Percentiles rank a stretch among this genome's conserved stretches.
These are phyloP conservation scores for Colletotrichum sp. DNA, from an alignment of 2,329 filamentous ascomycete species.

Conservation along the genomic window DNA sequence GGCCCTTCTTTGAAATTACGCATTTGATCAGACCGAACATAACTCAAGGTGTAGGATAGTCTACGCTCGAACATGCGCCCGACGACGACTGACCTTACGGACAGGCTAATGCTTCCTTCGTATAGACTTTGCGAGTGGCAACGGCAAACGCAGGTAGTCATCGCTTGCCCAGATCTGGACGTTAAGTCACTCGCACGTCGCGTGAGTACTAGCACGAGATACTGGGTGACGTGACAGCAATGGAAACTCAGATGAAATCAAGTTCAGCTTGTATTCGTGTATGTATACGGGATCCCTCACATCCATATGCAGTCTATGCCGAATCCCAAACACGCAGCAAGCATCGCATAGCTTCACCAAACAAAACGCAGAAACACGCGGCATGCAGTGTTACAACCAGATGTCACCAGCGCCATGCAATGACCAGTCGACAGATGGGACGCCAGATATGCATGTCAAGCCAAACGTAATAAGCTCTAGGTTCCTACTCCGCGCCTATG, in stretches of 20 bases:
- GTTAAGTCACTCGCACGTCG: background rate
- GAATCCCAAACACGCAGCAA: background rate
- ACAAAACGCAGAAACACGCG: background rate
- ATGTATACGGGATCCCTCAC: background rate
- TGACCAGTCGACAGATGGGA: background rate
- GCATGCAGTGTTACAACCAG: background rate
- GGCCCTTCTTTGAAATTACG: background rate
- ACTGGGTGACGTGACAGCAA: background rate
- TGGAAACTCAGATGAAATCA: background rate
- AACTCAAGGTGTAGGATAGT: background rate
- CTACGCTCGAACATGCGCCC: background rate
- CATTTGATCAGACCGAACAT: background rate
- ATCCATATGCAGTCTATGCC: background rate
- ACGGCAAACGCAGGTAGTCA: background rate
- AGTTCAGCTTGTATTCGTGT: background rate
- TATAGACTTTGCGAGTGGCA: background rate
- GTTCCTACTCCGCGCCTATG: slow-evolving; percentile 59
- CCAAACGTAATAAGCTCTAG: background rate
- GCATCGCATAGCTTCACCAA: background rate
- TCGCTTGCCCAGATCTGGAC: background rate
- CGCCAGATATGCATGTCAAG: background rate
- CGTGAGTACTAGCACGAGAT: background rate
- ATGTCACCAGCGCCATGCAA: background rate
- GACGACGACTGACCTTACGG: background rate
- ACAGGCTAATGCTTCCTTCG: background rate